These are phyloP conservation scores for Ceriops tagal DNA, from an alignment of 345 rosid genomes.

Conservation along the genomic window DNA sequence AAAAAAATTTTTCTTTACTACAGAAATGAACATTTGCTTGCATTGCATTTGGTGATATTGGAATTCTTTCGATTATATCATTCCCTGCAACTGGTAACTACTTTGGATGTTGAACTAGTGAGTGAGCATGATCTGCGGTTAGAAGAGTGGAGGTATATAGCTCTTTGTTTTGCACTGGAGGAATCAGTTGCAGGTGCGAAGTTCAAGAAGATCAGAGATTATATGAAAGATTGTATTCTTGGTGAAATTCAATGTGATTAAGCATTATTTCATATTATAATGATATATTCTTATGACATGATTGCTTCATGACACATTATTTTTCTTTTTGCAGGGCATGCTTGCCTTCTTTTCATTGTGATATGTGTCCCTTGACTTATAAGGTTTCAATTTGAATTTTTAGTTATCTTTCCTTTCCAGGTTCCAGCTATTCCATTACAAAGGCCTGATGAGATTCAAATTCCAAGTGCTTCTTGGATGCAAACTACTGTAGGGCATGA, in stretches of 20 bases:
- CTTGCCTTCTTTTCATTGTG: background rate
- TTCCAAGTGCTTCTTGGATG: constrained; percentile 60
- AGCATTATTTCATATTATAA: background rate
- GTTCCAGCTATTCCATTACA: constrained; percentile 83
- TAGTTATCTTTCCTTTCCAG: constrained; percentile 29
- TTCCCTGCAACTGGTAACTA: background rate
- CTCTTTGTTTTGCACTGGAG: background rate
- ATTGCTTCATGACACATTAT: background rate
- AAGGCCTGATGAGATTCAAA: constrained; percentile 83
- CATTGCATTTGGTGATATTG: background rate
- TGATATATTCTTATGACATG: background rate
- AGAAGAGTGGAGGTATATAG: background rate
- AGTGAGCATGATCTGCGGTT: constrained; percentile 1
- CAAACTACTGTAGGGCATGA: constrained; percentile 49
- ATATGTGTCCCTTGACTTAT: background rate
- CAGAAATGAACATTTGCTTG: too few relatives aligned
- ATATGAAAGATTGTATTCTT: background rate
- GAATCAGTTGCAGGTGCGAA: background rate
- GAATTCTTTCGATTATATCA: background rate
- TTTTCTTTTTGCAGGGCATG: background rate
- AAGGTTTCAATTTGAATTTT: background rate
- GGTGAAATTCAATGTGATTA: background rate
- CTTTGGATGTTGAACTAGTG: background rate
- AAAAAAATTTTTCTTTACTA: too few relatives aligned
- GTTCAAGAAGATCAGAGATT: background rate